phyloP scores from a whole-genome alignment of 2,329 filamentous ascomycete genomes.

The Myrmaecium sp. region DNA sequence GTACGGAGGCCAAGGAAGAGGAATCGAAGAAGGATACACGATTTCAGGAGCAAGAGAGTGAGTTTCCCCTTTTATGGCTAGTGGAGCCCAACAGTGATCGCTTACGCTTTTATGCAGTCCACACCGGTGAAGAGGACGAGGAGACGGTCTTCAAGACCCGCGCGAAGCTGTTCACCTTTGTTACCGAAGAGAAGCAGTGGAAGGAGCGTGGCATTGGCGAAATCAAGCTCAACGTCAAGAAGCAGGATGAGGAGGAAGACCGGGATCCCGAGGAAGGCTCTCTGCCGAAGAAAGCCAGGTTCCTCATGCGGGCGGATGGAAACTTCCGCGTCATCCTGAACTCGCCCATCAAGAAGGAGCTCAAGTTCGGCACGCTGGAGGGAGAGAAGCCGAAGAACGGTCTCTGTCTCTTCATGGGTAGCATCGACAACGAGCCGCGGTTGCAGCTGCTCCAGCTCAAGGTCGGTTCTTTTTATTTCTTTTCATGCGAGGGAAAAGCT shows the following conservation, averaged over 20 bases:
- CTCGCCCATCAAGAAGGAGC: constrained; percentile 58
- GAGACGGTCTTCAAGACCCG: constrained; percentile 57
- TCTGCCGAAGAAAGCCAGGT: constrained; percentile 37
- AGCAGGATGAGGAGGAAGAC: constrained; percentile 25
- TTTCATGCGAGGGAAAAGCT: too few relatives aligned
- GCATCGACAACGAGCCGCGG: constrained; percentile 32
- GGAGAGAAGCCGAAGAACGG: constrained; percentile 53
- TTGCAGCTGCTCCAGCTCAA: constrained; percentile 39
- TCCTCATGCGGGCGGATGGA: constrained; percentile 84
- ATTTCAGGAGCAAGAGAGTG: constrained; percentile 46
- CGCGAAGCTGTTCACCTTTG: constrained; percentile 71
- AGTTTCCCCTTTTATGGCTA: constrained; percentile 12
- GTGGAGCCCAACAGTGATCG: constrained; percentile 1
- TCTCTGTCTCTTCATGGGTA: constrained; percentile 45
- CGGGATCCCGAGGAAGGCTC: constrained; percentile 20
- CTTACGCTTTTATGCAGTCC: constrained; percentile 34
- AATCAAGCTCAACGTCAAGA: constrained; percentile 55
- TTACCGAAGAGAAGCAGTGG: constrained; percentile 51
- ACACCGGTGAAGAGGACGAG: constrained; percentile 80
- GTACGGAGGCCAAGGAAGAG: constrained; percentile 11
- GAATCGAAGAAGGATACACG: constrained; percentile 45
- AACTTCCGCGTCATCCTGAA: constrained; percentile 79
- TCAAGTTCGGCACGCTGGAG: constrained; percentile 53
- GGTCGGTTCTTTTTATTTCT: constrained; percentile 26
- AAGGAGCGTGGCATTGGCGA: constrained; percentile 76